Base-by-base conservation (phyloP, 1,284 basidiomycete species). In the Rhodotorula sp. region DNA sequence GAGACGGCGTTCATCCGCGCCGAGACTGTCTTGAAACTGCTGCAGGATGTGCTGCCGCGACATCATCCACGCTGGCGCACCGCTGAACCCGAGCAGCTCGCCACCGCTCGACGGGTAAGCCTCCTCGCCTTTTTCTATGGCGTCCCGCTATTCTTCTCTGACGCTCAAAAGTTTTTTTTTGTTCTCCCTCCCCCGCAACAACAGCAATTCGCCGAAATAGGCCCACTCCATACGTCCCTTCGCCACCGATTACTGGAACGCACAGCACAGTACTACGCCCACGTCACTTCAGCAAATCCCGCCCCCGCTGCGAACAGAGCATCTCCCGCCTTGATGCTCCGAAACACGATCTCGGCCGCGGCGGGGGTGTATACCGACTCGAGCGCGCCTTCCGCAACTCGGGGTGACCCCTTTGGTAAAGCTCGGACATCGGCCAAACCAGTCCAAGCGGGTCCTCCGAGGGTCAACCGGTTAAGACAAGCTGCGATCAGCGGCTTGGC, bases 301-400 rank as follows among this genome's bases (percentile, higher is more conserved):
- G 39, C 65, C 21, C 8, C 18, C 49, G 5, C 14, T 5, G 5
- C 18, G 10, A 21, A 14, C 26, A 10, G 16, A 5, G n/a, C 61
- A 12, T 34, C 49, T 0, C 69, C 72, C 2, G 69, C 72, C 10
- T 59, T 74, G 39, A 67, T 67, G 18, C 74, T 72, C 23, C 65
- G 69, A n/a, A 72, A 75, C 64, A 75, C 74, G 15, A 67, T 75
- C 21, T 65, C 70, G 12, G 57, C 69, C 31, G 67, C 65, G 20
- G 49, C 61, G 12, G 51, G 47, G 18, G 49, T 64, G 31, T 72
- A 72, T 65, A 46, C 48, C 34, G 66, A 67, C n/a, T 58, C 60
- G 21, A 56, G 60, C 7, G 29, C 54, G 7, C 48, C 23, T 34
- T 39, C 62, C 23, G 29, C 47, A 5, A 26, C 1, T 29, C 57